Conservation (phyloP, 2,329 filamentous ascomycete genomes). For the Botryotinia calthae region DNA sequence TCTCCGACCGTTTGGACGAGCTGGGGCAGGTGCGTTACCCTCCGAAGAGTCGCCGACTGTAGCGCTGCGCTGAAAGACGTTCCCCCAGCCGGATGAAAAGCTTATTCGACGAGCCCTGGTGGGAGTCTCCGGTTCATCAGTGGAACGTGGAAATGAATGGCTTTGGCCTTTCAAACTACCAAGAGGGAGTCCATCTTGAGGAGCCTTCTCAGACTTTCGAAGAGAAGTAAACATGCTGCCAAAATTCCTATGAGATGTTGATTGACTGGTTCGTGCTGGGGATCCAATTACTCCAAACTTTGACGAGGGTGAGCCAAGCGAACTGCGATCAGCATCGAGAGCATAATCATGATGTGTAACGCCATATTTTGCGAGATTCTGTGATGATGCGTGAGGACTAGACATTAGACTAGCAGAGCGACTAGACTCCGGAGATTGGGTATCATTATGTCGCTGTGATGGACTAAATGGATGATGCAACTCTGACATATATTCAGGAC, state of each 20-base stretch:
- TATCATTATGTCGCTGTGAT: constrained; percentile 43
- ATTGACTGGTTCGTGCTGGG: constrained; percentile 39
- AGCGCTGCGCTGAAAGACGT: constrained; percentile 39
- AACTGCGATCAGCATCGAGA: constrained; percentile 32
- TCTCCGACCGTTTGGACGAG: constrained; percentile 32
- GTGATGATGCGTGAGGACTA: constrained; percentile 60
- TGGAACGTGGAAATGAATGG: constrained; percentile 69
- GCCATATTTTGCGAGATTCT: constrained; percentile 54
- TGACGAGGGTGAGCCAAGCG: constrained; percentile 33
- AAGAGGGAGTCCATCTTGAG: constrained; percentile 58
- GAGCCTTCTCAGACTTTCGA: constrained; percentile 55
- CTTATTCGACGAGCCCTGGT: constrained; percentile 55
- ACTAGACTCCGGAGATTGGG: constrained; percentile 59
- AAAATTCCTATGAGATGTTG: constrained; percentile 48
- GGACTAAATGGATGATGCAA: constrained; percentile 42
- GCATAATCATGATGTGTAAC: constrained; percentile 31
- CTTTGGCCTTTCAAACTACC: constrained; percentile 73
- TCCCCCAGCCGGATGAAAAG: constrained; percentile 53
- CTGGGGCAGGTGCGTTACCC: constrained; percentile 38
- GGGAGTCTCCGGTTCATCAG: constrained; percentile 53
- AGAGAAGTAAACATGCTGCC: constrained; percentile 57
- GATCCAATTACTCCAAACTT: constrained; percentile 37
- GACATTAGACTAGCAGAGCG: constrained; percentile 57
- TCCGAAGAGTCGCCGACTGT: constrained; percentile 29
- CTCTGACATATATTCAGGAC: constrained; percentile 33